Conservation (phyloP, 768 basidiomycete genomes). For the Suillus sp. region DNA sequence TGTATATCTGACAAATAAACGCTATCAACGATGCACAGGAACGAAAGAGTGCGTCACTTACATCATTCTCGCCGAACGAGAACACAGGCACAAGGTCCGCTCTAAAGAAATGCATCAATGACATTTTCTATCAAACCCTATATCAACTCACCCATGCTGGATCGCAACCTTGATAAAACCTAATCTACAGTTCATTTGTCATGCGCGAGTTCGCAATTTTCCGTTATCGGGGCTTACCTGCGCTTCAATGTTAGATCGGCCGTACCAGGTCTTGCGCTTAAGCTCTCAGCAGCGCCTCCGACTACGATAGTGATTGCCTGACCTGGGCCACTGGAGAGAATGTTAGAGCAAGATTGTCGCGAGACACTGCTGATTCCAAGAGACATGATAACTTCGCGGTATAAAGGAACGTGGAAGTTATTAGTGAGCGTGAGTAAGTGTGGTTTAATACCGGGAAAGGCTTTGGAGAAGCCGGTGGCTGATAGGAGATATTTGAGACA, state of each 20-base stretch:
- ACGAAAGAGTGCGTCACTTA: slow-evolving; percentile 39
- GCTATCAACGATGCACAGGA: neutral
- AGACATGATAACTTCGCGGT: slow-evolving; percentile 86
- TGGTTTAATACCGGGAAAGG: slow-evolving; percentile 89
- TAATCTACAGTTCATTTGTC: slow-evolving; percentile 45
- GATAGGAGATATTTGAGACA: slow-evolving; percentile 12
- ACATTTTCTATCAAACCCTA: slow-evolving; percentile 1
- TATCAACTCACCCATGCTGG: slow-evolving; percentile 68
- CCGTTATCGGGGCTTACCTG: slow-evolving; percentile 45
- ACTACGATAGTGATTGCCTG: slow-evolving; percentile 92
- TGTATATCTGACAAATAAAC: slow-evolving; percentile 69
- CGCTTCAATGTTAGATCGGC: slow-evolving; percentile 82
- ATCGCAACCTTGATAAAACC: slow-evolving; percentile 97
- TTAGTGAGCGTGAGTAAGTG: slow-evolving; percentile 89
- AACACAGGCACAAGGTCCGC: slow-evolving; percentile 98
- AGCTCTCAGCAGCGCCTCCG: slow-evolving; percentile 93
- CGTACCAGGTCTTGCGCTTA: slow-evolving; percentile 95
- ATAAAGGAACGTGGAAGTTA: slow-evolving; percentile 92
- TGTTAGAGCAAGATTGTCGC: slow-evolving; percentile 87
- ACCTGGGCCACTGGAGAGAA: slow-evolving; percentile 62
- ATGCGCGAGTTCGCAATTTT: neutral
- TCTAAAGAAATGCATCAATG: slow-evolving; percentile 40
- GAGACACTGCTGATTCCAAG: slow-evolving; percentile 94
- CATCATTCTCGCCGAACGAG: slow-evolving; percentile 98
- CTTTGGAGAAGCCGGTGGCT: slow-evolving; percentile 89